Evolutionary conservation across 75 land plant genomes (phyloP).

Genomic region (Chamaecyparis obtusa): DNA sequence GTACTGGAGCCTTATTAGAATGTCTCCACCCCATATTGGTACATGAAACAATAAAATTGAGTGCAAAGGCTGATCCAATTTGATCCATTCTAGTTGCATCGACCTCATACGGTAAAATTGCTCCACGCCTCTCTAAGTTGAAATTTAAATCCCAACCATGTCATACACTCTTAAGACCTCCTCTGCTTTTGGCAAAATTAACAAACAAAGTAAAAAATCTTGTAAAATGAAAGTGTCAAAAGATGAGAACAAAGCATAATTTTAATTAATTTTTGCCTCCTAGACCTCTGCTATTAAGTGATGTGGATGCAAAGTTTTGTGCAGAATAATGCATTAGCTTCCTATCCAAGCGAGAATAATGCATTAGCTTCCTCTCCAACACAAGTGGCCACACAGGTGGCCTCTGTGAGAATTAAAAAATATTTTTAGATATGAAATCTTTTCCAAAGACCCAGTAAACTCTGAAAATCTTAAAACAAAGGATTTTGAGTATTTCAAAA

Average conservation of each 20-base stretch:
- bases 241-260: no score
- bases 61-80: no score
- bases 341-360: constrained; percentile 21
- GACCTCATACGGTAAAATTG: constrained; percentile 32
- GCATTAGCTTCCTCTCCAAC: constrained; percentile 23
- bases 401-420: neutral
- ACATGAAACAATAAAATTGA: no score
- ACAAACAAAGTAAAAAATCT: no score
- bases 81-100: constrained; percentile 50
- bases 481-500: no score
- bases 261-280: no score
- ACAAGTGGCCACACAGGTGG: no score
- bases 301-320: constrained; percentile 29
- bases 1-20: no score
- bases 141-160: neutral
- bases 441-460: neutral
- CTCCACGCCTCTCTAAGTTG: constrained; percentile 19
- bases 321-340: constrained; percentile 39
- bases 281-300: constrained; percentile 19
- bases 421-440: no score
- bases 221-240: no score
- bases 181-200: neutral
- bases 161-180: neutral
- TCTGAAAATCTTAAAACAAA: neutral
- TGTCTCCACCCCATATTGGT: no score